Evolutionary conservation across 2,329 filamentous ascomycete species (phyloP), one percentile per base, ranked within the genome.

Genomic region (Pseudogymnoascus sp.): DNA sequence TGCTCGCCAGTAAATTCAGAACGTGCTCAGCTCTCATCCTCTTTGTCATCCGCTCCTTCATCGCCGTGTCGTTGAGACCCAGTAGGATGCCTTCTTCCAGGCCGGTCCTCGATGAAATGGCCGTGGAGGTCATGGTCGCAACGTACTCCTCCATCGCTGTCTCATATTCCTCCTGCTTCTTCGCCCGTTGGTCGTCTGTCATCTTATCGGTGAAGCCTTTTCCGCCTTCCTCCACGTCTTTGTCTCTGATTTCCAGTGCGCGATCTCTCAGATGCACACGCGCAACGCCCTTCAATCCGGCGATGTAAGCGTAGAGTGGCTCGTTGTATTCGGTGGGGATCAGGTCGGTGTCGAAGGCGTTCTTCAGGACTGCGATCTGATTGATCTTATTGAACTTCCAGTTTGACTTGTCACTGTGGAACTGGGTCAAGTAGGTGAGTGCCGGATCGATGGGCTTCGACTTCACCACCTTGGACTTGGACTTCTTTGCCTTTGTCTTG

Each of bases 331-430:
- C 78, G 14, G 86, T 77, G 0, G 92, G 90, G 46, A 97, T 84
- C 46, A 84, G 83, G 69, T 86, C 84, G 67, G 86, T 77, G 68
- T 90, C 86, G 73, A 96, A 90, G 53, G 89, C 77, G 78, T 96
- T 87, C 75, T 95, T 93, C 72, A 97, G 84, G 11, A 97, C 80
- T 69, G 90, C 85, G 62, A 88, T 90, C 75, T 97, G 93, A 72
- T 91, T 86, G 69, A 91, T 93, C 78, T 97, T 97, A 79, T 96
- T 96, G 80, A 97, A 97, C 75, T 96, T 97, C 93, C 93, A 97
- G 69, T 80, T 80, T 8, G 82, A 79, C 64, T 86, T 86, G 65
- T 86, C 82, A 63, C 82, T 82, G 75, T 90, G 82, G 82, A 92
- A 96, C 72, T 88, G 85, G 56, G 81, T 81, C 49, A 97, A 83